Base-by-base conservation (phyloP, 768 basidiomycete species). In the Crucibulum laeve region DNA sequence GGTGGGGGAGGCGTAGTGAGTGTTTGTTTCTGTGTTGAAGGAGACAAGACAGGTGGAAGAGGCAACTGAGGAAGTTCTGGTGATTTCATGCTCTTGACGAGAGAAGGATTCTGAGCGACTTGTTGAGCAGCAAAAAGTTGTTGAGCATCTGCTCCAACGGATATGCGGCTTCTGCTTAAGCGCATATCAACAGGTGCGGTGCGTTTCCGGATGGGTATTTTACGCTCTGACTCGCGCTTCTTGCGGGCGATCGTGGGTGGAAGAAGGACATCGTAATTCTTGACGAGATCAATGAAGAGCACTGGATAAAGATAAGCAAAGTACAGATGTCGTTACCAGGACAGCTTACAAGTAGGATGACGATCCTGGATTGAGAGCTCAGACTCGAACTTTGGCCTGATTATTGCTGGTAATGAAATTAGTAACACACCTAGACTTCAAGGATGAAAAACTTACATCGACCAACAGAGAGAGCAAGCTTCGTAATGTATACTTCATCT, bases 301-400 rank as follows among this genome's bases (percentile, higher is more conserved):
- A 88, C 88, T 90, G 38, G 14, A 38, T 18, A 13, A 36, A 17
- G 25, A 41, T 17, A 46, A 38, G 39, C 11, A 37, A 11, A 35
- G 1, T 35, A 28, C 37, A 23, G 7, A 10, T 38, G 1, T 6
- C 26, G 3, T 23, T 8, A 33, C 30, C 19, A 7, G 21, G 21
- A 11, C 19, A 28, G 68, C 80, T 52, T 61, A 86, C 89, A 65
- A 13, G 85, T 76, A 40, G 91, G 82, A 67, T 95, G 85, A 30
- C 91, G 87, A 59, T 93, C 93, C 60, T 95, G 91, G 48, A 98
- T 84, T 3, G 93, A 91, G 19, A 93, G 59, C 44, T 91, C 80
- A 4, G 81, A 84, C 58, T 97, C 93, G 30, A 71, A 55, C 62
- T 82, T 87, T 15, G 95, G 95, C 21, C 92, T 73, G 24, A 95